Percentiles rank a stretch among this genome's conserved stretches.
phyloP scores from a whole-genome alignment of 2,329 filamentous ascomycete species.

The Madurella mycetomatis region DNA sequence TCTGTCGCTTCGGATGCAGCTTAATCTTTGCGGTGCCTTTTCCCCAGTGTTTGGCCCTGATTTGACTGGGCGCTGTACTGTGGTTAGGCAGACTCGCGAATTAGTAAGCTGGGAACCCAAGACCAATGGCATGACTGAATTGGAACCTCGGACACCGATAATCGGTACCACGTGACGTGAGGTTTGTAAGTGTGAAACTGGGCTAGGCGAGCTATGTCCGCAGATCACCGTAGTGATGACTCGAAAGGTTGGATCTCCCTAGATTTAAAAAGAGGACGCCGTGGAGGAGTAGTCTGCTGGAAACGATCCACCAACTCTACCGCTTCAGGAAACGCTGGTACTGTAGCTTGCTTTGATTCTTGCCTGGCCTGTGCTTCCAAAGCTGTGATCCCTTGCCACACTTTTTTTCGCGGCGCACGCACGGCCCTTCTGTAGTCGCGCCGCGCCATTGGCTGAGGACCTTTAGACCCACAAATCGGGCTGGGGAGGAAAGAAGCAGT shows the following conservation, averaged over 20 bases:
- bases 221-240: not conserved
- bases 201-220: not conserved
- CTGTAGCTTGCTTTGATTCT: not conserved
- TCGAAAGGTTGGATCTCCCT: not conserved
- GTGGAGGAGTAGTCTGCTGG: not conserved
- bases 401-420: conserved; percentile 8
- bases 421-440: not conserved
- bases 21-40: not conserved
- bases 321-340: not conserved
- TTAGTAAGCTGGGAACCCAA: conserved; percentile 12
- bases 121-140: conserved; percentile 15
- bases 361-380: conserved; percentile 9
- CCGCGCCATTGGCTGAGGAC: conserved; percentile 7
- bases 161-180: conserved; percentile 7
- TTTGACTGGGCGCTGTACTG: conserved; percentile 6
- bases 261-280: not conserved
- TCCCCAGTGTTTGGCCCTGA: not conserved
- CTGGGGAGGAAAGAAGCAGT: conserved; percentile 7
- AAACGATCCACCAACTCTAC: not conserved
- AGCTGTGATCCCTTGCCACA: conserved; percentile 7
- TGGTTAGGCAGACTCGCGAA: conserved; percentile 19
- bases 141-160: conserved; percentile 2
- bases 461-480: not conserved
- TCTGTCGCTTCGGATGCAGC: too few species aligned
- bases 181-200: not conserved